Percentiles rank a stretch among this genome's conserved stretches.
These are phyloP conservation scores for Trichoderma sp. DNA, from an alignment of 2,329 filamentous ascomycete genomes.

Conservation along the genomic window DNA sequence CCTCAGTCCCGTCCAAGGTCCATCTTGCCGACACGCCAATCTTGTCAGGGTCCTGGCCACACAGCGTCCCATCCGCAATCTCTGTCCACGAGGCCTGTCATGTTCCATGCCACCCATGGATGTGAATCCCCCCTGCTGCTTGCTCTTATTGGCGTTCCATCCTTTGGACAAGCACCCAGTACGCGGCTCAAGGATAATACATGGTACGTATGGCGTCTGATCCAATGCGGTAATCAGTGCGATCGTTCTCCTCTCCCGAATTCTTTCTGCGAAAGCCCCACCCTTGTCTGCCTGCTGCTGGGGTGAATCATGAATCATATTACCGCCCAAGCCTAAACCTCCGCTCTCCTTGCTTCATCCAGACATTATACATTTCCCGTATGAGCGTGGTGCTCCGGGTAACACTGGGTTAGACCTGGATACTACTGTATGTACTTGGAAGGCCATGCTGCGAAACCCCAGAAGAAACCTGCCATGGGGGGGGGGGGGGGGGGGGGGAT, in stretches of 20 bases:
- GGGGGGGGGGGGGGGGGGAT: too few species aligned
- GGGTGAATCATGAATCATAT: background rate
- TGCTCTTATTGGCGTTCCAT: constrained; percentile 14
- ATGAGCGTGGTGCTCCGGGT: background rate
- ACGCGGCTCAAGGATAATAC: constrained; percentile 14
- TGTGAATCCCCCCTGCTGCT: background rate
- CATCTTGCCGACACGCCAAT: constrained; percentile 22
- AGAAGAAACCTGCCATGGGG: background rate
- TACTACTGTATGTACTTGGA: too few species aligned
- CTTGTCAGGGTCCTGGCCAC: constrained; percentile 19
- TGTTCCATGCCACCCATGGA: background rate
- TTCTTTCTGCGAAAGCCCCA: constrained; percentile 4
- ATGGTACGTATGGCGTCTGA: constrained; percentile 15
- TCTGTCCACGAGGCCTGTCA: constrained; percentile 20
- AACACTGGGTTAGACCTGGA: background rate
- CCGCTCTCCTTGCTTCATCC: background rate
- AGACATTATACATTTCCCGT: background rate
- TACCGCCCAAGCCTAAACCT: background rate
- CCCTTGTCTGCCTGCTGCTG: background rate
- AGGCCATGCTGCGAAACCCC: background rate
- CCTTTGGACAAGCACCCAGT: background rate
- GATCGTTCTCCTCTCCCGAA: background rate
- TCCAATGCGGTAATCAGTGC: constrained; percentile 21
- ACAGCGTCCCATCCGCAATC: constrained; percentile 19
- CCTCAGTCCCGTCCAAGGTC: constrained; percentile 16